Evolutionary conservation across 495 filamentous ascomycete species (phyloP), one percentile per base, ranked within the genome.

Genomic region (Symbiotaphrina buchneri): DNA sequence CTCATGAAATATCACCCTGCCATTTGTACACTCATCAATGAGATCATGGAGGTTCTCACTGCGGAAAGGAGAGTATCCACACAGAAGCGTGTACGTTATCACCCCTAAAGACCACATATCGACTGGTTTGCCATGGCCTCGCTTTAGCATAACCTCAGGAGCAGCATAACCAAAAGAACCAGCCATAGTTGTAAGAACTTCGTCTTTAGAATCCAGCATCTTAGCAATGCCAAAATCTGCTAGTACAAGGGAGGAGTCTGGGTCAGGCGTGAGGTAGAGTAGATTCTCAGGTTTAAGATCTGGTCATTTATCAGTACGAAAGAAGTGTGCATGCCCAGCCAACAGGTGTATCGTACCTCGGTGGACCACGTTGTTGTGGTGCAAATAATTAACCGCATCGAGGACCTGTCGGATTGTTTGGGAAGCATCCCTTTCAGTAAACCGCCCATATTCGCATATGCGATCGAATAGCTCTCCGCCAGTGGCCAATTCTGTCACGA

Each of bases 51-150:
- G 56, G 42, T 77, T 91, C 52, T 99, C 87, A 39, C 79, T 81
- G 33, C 87, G 74, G 70, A 95, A 99, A 18, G 87, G 87, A 7
- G 85, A 93, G 53, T 99, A 99, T 30, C 87, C 87, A 53, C 87
- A 99, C 24, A 99, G 78, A n/a, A 99, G 65, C 10, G 90, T 95
- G 55, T 99, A 99, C 18, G 90, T 95, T 46, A 99, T 95, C 40
- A 99, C 85, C 39, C 87, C 87, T 43, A 99, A 60, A 6, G 85
- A 94, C 87, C 87, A 99, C 79, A 99, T 90, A 46, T 99, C 87
- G 18, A 95, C 87, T n/a, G 87, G 78, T 49, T 95, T 95, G 44
- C 90, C 87, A 47, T 99, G 87, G 22, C 90, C 87, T 41, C 79
- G 68, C 59, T 93, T 94, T 29, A 93, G 60, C 87, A 99, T 99